A percentile compares a stretch with the other conserved stretches of the same genome.
These are phyloP conservation scores for Chaetomium tenue DNA, from an alignment of 495 filamentous ascomycete species.

Conservation along the genomic window DNA sequence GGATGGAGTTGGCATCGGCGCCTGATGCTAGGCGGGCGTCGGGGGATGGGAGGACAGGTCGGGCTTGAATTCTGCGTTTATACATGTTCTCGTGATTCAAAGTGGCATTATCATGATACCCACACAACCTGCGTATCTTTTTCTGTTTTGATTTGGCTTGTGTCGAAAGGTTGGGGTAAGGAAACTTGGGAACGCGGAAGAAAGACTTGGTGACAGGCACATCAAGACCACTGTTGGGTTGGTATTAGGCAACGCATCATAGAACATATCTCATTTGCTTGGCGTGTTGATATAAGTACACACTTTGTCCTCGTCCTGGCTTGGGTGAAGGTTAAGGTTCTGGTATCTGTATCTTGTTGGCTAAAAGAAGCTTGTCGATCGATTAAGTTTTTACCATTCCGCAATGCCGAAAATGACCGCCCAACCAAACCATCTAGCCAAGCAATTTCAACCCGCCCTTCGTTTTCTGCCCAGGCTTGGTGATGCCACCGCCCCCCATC, in stretches of 20 bases:
- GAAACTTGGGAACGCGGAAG: background rate
- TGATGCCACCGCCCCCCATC: slow-evolving; percentile 61
- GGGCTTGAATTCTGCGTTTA: background rate
- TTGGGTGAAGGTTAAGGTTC: too few relatives aligned
- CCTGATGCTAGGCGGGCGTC: background rate
- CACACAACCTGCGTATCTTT: slow-evolving; percentile 2
- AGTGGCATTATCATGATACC: slow-evolving; percentile 20
- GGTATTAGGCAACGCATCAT: background rate
- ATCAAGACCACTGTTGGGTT: background rate
- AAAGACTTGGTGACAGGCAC: background rate
- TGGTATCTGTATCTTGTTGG: too few relatives aligned
- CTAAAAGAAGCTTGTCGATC: too few relatives aligned
- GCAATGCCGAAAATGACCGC: background rate
- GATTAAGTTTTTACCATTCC: background rate
- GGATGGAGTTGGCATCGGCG: background rate
- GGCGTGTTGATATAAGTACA: background rate
- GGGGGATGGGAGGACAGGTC: slow-evolving; percentile 14
- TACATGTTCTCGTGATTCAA: background rate
- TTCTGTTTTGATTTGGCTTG: background rate
- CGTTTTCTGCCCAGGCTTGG: slow-evolving; percentile 75
- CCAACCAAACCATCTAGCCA: slow-evolving; percentile 53
- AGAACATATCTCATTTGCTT: background rate
- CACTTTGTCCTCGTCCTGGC: too few relatives aligned
- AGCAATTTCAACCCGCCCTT: slow-evolving; percentile 75
- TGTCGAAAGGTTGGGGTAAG: background rate